A percentile compares a stretch with the other conserved stretches of the same genome.
phyloP scores from a whole-genome alignment of 371 early-diverging fungal species.

The Mortierella sp. region DNA sequence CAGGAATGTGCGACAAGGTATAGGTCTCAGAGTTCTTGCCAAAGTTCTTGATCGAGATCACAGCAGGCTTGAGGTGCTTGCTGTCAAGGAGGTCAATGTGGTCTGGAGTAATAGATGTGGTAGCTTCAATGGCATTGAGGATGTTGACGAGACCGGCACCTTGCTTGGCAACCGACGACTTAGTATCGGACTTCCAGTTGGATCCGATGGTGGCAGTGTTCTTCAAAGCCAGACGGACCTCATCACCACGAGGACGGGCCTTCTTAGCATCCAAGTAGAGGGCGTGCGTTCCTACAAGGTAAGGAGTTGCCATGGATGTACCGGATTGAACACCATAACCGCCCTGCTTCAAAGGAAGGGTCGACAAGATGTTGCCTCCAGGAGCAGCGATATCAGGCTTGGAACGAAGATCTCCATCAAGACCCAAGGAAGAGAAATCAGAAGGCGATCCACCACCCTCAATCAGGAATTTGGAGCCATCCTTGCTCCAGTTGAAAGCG shows the following conservation, averaged over 20 bases:
- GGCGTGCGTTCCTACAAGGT: slow-evolving; percentile 75
- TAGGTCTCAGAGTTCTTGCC: slow-evolving; percentile 64
- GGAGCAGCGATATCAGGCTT: slow-evolving; percentile 80
- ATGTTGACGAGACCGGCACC: slow-evolving; percentile 82
- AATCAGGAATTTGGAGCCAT: slow-evolving; percentile 20
- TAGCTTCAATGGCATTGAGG: slow-evolving; percentile 63
- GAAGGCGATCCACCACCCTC: slow-evolving; percentile 60
- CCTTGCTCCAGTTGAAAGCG: slow-evolving; percentile 19
- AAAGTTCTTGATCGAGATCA: slow-evolving; percentile 66
- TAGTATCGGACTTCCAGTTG: slow-evolving; percentile 47
- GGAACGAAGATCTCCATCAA: slow-evolving; percentile 71
- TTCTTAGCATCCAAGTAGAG: slow-evolving; percentile 59
- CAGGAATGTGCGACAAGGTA: slow-evolving; percentile 56
- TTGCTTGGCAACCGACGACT: slow-evolving; percentile 67
- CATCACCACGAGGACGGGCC: slow-evolving; percentile 24
- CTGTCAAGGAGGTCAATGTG: slow-evolving; percentile 72
- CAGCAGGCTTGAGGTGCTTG: slow-evolving; percentile 55
- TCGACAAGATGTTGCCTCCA: slow-evolving; percentile 79
- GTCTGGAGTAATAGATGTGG: slow-evolving; percentile 67
- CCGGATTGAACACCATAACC: slow-evolving; percentile 70
- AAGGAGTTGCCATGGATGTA: slow-evolving; percentile 80
- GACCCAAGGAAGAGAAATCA: slow-evolving; percentile 69
- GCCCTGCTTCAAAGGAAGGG: slow-evolving; percentile 59
- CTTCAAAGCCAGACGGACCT: slow-evolving; percentile 52
- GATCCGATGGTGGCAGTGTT: slow-evolving; percentile 64